Conservation (phyloP, 179 eudicot genomes). For the Beta macrorhiza region DNA sequence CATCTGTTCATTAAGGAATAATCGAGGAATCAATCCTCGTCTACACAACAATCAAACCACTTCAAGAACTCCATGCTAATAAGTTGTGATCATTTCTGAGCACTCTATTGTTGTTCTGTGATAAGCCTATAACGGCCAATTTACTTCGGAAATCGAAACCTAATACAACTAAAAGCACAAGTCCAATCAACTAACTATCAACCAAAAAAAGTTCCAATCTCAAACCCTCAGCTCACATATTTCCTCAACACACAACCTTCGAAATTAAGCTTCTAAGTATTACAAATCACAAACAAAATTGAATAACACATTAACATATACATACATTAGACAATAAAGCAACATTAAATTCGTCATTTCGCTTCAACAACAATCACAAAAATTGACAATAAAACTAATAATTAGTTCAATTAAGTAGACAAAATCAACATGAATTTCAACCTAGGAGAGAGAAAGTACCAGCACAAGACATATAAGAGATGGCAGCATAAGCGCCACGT, state of each 20-base stretch:
- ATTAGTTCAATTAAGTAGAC: not conserved
- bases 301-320: not conserved
- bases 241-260: not conserved
- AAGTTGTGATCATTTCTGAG: not conserved
- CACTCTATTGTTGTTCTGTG: not conserved
- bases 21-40: not conserved
- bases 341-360: not conserved
- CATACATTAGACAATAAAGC: not conserved
- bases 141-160: not conserved
- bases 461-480: slow-evolving; percentile 95
- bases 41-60: no score
- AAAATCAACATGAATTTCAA: not conserved
- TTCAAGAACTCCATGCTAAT: no score
- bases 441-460: slow-evolving; percentile 41
- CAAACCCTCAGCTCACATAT: not conserved
- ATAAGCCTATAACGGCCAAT: not conserved
- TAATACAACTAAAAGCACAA: not conserved
- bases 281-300: not conserved
- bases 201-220: not conserved
- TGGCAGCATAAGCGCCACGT: slow-evolving; percentile 81
- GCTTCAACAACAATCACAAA: not conserved
- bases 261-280: not conserved
- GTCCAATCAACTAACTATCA: not conserved
- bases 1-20: not conserved
- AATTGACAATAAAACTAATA: not conserved